Base-by-base conservation (phyloP, 129 eudicot genomes). In the Centaurea solstitialis region DNA sequence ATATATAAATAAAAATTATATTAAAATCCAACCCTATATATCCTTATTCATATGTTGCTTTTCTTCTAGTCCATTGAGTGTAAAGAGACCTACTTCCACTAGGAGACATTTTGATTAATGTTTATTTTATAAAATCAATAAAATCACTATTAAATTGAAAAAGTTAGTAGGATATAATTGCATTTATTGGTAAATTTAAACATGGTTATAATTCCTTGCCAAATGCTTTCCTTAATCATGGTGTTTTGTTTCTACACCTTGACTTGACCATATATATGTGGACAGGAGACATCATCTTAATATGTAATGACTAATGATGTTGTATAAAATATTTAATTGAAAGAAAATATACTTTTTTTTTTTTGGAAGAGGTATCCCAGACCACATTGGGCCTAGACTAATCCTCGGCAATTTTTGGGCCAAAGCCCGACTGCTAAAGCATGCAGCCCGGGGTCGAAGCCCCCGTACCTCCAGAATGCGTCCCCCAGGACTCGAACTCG, bases 201-300 rank as follows among this genome's bases (percentile, higher is more conserved):
- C 75, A 73, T 38, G 68, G 45, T 80, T 66, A 41, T 57, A 57
- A 57, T 81, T 81, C 68, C 74, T 61, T 73, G 33, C 38, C 84
- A 40, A 80, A 73, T 65, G 79, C 68, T 74, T 81, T 76, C 6
- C 75, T 80, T 81, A 81, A 81, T 81, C 70, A 81, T 81, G 75
- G 79, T 67, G 70, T 66, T 33, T 33, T 3, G 1, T 33, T 81
- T 74, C 80, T 65, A 73, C 33, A 33, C 67, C 74, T 80, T 80
- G 83, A 71, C 83, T 37, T 79, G 74, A 73, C 73, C 50, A 41
- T 59, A 38, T 17, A 43, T 62, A 41, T 41, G 40, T 21, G 62
- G 3, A 26, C 9, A 62, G 73, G 22, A 57, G 8, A 57, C 38
- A 22, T 73, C 68, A 15, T 76, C 24, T 33, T 76, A 11, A 57